Percentiles rank a stretch among this genome's conserved stretches.
phyloP scores from a whole-genome alignment of 805 yeast species.

The Cyberlindnera veronae region DNA sequence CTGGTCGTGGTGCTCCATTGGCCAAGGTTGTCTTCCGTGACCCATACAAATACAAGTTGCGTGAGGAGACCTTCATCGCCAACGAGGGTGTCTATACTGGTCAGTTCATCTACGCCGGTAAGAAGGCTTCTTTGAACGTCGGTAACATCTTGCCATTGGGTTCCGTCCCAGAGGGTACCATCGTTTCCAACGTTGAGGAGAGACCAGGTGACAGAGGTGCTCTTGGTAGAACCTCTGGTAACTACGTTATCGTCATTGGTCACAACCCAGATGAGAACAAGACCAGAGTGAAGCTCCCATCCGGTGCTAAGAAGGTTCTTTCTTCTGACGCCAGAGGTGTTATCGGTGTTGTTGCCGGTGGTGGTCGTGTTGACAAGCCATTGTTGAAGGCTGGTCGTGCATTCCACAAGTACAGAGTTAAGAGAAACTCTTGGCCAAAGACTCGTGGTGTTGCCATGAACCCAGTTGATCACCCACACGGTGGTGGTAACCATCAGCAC shows the following conservation, averaged over 20 bases:
- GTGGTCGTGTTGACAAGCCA: constrained; percentile 99
- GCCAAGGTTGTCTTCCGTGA: constrained; percentile 99
- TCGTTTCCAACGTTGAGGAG: constrained; percentile 97
- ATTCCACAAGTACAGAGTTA: constrained; percentile 98
- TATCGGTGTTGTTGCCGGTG: constrained; percentile 99
- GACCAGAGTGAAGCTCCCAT: constrained; percentile 99
- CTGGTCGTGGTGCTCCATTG: constrained; percentile 99
- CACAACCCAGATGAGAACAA: constrained; percentile 99
- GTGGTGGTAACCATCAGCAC: constrained; percentile 99
- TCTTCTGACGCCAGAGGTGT: constrained; percentile 98
- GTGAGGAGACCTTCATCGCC: constrained; percentile 98
- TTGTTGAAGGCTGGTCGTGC: constrained; percentile 99
- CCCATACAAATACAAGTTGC: constrained; percentile 97
- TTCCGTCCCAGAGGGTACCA: constrained; percentile 98
- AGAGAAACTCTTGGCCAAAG: constrained; percentile 99
- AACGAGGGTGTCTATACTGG: constrained; percentile 99
- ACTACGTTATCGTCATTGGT: constrained; percentile 97
- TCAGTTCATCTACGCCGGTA: constrained; percentile 98
- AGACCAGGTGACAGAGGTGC: constrained; percentile 99
- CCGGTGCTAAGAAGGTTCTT: constrained; percentile 97
- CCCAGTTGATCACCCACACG: constrained; percentile 99
- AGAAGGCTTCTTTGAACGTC: constrained; percentile 93
- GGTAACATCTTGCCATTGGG: constrained; percentile 98
- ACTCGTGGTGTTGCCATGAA: constrained; percentile 99
- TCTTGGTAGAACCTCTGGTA: constrained; percentile 98